These are phyloP conservation scores for Fusarium heterosporum DNA, from an alignment of 2,329 filamentous ascomycete genomes.

Conservation along the genomic window DNA sequence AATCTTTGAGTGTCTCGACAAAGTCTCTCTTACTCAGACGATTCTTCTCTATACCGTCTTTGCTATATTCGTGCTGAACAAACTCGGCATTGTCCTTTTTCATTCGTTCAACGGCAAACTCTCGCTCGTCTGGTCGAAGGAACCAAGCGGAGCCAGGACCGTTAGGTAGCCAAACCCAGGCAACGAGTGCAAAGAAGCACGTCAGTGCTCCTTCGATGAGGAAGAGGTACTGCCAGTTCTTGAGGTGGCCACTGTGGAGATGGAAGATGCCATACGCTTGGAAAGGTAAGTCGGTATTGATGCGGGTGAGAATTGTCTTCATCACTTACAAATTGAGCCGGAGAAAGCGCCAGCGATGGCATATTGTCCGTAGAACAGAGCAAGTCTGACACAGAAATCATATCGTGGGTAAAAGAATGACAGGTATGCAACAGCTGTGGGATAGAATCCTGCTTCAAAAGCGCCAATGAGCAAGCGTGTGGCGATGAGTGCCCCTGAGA, in stretches of 20 bases:
- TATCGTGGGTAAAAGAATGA: conserved; percentile 46
- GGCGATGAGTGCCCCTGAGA: conserved; percentile 41
- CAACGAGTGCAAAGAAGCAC: conserved; percentile 45
- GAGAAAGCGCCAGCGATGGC: conserved; percentile 46
- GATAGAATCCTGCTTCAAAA: conserved; percentile 48
- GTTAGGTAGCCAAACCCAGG: conserved; percentile 44
- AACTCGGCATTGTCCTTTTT: conserved; percentile 42
- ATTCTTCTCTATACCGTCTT: conserved; percentile 44
- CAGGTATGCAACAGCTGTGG: conserved; percentile 46
- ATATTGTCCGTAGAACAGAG: conserved; percentile 48
- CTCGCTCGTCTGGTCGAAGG: conserved; percentile 37
- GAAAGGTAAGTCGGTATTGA: conserved; percentile 5
- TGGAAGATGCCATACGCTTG: conserved; percentile 47
- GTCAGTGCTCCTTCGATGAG: conserved; percentile 71
- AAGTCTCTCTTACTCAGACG: conserved; percentile 42
- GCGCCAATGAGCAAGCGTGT: conserved; percentile 46
- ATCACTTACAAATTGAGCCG: conserved; percentile 43
- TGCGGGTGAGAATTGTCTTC: background rate
- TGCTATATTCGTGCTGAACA: conserved; percentile 44
- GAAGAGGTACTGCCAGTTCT: conserved; percentile 75
- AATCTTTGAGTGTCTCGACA: conserved; percentile 46
- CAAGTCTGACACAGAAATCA: conserved; percentile 44
- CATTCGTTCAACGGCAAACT: conserved; percentile 41
- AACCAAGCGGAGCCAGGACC: conserved; percentile 47
- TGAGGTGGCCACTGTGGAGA: conserved; percentile 51